Evolutionary conservation across 805 yeast species (phyloP), one percentile per base, ranked within the genome.

Genomic region (Maudiozyma saulgeensis): DNA sequence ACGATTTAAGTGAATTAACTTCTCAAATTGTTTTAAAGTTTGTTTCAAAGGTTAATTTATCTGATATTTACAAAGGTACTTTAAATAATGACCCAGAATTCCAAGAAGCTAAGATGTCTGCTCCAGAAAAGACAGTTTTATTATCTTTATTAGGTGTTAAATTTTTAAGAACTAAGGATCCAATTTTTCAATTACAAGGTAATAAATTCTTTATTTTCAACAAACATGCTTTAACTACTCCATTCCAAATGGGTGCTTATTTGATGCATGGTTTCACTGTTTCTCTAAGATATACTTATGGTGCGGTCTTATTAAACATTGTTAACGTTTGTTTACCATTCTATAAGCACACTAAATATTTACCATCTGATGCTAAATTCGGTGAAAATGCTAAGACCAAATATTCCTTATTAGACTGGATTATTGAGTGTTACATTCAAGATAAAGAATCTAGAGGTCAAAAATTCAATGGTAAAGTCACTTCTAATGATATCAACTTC

Each of bases 101-200:
- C 32, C 60, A 58, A 49, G 59, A 56, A 49, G 49, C 48, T 35
- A 58, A 56, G 43, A 56, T 58, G 57, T 50, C 57, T 16, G 54
- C 26, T 39, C 42, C 23, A 39, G 42, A 39, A 23, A 39, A 39
- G 42, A 39, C 21, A 45, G 51, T 52, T 13, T 45, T 56, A 31
- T 40, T 58, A 40, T 48, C 52, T 23, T 50, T 58, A 41, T 38
- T 58, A 41, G 61, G 61, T 39, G 57, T 52, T 34, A 56, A 56
- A 39, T 52, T 53, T 39, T 25, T 56, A 41, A 46, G 46, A n/a
- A 37, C 51, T 11, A 32, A 47, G 9, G 54, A 55, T 38, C 55
- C 52, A 5, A 35, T 58, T 38, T 58, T 52, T 45, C 61, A 58
- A 50, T 34, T 53, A 26, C 51, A 56, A 28, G 58, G 60, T 50